Evolutionary conservation across 768 basidiomycete species (phyloP).

Genomic region (Tulasnella sp.): DNA sequence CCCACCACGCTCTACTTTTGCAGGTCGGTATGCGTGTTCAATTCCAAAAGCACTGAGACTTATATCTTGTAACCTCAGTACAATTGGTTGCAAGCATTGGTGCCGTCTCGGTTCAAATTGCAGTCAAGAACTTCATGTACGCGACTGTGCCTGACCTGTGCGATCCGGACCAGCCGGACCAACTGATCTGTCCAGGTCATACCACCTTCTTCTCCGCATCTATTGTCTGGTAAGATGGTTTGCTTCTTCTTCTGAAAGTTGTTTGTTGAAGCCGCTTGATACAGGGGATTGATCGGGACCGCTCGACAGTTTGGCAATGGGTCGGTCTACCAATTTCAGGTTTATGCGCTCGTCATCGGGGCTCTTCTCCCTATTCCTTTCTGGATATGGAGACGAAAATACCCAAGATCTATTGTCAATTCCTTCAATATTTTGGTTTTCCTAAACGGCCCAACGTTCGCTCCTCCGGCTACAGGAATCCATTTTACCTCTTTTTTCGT

Average conservation of each 20-base stretch:
- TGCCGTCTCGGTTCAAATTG: conserved; percentile 40
- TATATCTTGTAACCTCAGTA: conserved; percentile 35
- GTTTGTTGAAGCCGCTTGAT: not conserved
- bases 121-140: conserved; percentile 40
- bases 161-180: conserved; percentile 32
- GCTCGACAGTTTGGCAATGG: conserved; percentile 40
- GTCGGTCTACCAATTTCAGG: conserved; percentile 39
- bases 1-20: conserved; percentile 44
- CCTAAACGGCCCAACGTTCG: conserved; percentile 39
- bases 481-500: conserved; percentile 45
- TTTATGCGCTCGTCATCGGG: conserved; percentile 41
- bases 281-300: conserved; percentile 47
- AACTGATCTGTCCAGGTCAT: conserved; percentile 41
- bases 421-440: conserved; percentile 43
- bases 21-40: conserved; percentile 31
- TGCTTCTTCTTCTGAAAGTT: not conserved
- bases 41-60: not conserved
- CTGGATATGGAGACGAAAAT: conserved; percentile 39
- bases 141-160: conserved; percentile 42
- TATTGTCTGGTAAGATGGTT: conserved; percentile 40
- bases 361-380: conserved; percentile 42
- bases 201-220: conserved; percentile 33
- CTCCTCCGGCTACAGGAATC: conserved; percentile 46
- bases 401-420: conserved; percentile 37
- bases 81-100: conserved; percentile 38